Base-by-base conservation (phyloP, 805 yeast species). In the Wickerhamiella allomyrinae region DNA sequence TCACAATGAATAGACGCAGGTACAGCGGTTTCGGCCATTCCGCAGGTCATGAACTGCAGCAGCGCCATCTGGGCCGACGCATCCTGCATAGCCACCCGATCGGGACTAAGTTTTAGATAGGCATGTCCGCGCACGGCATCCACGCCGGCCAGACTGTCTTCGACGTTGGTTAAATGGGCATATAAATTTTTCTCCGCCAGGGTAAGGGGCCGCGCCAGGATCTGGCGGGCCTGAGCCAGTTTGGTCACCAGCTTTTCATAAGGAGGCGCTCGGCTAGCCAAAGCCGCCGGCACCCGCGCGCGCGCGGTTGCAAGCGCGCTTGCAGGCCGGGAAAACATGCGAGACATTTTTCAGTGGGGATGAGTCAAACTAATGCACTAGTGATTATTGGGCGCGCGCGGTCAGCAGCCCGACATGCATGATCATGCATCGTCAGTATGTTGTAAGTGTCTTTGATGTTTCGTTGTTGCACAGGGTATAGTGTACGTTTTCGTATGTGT, bases 41-140 rank as follows among this genome's bases (percentile, higher is more conserved):
- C 94, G 50, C 95, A 89, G 41, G 96, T 85, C 95, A 91, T 91
- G 68, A 91, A 91, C 67, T 91, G 98, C 54, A 91, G 69, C 52
- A 91, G 70, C n/a, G 98, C 98, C 84, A 89, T 91, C 67, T 91
- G 98, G 15, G 98, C 98, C 24, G 95, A 83, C n/a, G 98, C 98
- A 70, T 91, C 98, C 70, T 91, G 98, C 94, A 93, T 89, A 21
- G 98, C 98, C 38, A 91, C 97, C 61, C 98, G 77, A 61, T 91
- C 98, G 20, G 98, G 98, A 60, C 82, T 76, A 55, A 91, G 73
- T 69, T 91, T 91, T 61, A 91, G 73, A 66, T 91, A 91, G 41
- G 87, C 76, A 39, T 77, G 69, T 52, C 98, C 99, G 66, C 98
- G 76, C 49, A 79, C 65, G 14, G 74, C 58, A 42, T 67, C 62